These are phyloP conservation scores for Aphanomyces invadans DNA, from an alignment of 352 stramenopile genomes.

Conservation along the genomic window DNA sequence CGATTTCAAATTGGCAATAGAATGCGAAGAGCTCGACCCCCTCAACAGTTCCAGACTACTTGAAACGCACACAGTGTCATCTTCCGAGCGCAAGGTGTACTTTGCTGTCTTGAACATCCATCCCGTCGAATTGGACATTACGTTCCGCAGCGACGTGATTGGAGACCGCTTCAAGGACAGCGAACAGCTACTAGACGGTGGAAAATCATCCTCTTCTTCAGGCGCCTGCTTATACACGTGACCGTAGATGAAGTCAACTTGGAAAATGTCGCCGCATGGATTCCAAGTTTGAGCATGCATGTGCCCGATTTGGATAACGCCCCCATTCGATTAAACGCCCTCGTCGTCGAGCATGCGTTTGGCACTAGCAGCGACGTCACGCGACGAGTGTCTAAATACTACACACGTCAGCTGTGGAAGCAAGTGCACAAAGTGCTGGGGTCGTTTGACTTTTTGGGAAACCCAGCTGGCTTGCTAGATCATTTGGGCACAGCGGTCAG, in stretches of 20 bases:
- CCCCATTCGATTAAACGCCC: conserved; percentile 69
- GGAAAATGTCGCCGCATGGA: conserved; percentile 45
- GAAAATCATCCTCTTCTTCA: no score
- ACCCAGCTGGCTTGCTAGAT: conserved; percentile 84
- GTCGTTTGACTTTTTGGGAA: conserved; percentile 84
- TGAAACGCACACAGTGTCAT: conserved; percentile 48
- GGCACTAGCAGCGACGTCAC: conserved; percentile 79
- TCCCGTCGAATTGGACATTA: conserved; percentile 83
- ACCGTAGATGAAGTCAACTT: conserved; percentile 20
- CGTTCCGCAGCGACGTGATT: conserved; percentile 73
- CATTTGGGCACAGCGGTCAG: conserved; percentile 91
- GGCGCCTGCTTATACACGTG: no score
- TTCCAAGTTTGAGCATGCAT: conserved; percentile 83
- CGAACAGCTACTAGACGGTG: background rate
- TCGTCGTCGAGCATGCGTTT: conserved; percentile 87
- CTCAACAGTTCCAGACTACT: conserved; percentile 48
- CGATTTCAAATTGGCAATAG: conserved; percentile 73
- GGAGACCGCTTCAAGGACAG: background rate
- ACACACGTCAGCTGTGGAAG: conserved; percentile 82
- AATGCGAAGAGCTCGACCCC: conserved; percentile 69
- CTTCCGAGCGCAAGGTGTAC: conserved; percentile 74
- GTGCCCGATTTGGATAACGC: conserved; percentile 84
- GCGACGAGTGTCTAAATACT: conserved; percentile 83
- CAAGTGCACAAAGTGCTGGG: conserved; percentile 85
- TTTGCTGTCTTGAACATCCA: conserved; percentile 84